Base-by-base conservation (phyloP, 2,329 filamentous ascomycete genomes). In the Aspergillus fructus region DNA sequence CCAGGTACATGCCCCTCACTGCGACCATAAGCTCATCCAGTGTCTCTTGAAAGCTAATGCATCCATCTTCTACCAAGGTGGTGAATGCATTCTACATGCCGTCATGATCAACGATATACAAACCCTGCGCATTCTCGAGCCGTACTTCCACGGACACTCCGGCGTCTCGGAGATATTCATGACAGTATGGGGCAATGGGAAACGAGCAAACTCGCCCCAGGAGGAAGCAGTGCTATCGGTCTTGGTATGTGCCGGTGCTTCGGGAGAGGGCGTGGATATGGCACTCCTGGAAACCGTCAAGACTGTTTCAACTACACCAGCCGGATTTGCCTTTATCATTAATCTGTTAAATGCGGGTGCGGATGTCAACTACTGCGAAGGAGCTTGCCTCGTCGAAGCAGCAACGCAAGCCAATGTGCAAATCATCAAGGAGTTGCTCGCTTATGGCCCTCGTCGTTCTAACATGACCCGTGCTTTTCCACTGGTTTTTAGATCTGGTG, bases 361-460 rank as follows among this genome's bases (percentile, higher is more conserved):
- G n/a, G 55, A 57, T 45, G 55, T 57, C 11, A 57, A 57, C 15
- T 53, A 57, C 37, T 34, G 43, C n/a, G 49, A 53, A 8, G 55
- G 55, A 6, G 49, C 49, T 6, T 45, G 49, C 19, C 33, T 57
- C 3, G 12, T 49, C 23, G 45, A 57, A 27, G 55, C 49, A 13
- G 37, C 55, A 7, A 45, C 39, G 5, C 43, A 49, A 33, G 55
- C 33, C 6, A 48, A 53, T 21, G 13, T 43, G 7, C 49, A 23
- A n/a, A 11, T 57, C 3, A 13, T 57, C 8, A 48, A 53, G 24
- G 55, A 51, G 40, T 2, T 57, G 17, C 45, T 57, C 2, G 49
- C 49, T 0, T 24, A 51, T 9, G 33, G 45, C 8, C 55, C 55
- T 5, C 49, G 40, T n/a, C 43, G 49, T 5, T 17, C 21, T 11